These are phyloP conservation scores for Diaporthe ilicicola DNA, from an alignment of 2,329 filamentous ascomycete genomes.

Conservation along the genomic window DNA sequence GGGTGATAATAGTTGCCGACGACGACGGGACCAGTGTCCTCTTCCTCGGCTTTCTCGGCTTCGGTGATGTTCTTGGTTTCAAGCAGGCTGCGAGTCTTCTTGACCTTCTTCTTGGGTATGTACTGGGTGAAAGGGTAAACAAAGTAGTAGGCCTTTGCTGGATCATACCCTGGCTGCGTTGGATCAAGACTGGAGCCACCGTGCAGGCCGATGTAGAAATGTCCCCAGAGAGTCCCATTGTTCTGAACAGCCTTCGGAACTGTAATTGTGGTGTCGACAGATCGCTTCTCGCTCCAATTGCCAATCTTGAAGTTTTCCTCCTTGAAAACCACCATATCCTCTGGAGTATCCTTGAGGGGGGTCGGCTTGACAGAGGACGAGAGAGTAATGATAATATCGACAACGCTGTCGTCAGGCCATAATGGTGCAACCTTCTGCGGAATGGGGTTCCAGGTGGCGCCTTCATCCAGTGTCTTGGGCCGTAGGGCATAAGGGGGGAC, in stretches of 20 bases:
- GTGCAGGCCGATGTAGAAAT: conserved; percentile 86
- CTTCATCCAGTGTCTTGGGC: conserved; percentile 66
- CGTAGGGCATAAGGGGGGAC: conserved; percentile 73
- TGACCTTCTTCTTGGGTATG: conserved; percentile 87
- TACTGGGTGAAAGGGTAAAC: conserved; percentile 87
- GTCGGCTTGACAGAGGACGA: conserved; percentile 77
- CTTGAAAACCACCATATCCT: conserved; percentile 76
- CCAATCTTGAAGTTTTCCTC: conserved; percentile 84
- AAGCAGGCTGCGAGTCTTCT: conserved; percentile 90
- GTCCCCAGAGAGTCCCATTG: conserved; percentile 93
- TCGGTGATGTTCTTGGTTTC: conserved; percentile 55
- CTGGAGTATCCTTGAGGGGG: conserved; percentile 70
- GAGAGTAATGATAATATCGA: conserved; percentile 88
- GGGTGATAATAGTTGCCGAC: conserved; percentile 87
- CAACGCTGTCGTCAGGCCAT: conserved; percentile 79
- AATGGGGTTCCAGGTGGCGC: conserved; percentile 69
- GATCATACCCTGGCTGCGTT: conserved; percentile 74
- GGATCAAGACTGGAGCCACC: conserved; percentile 79
- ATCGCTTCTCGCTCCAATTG: conserved; percentile 80
- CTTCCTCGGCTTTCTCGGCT: conserved; percentile 60
- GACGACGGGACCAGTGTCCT: conserved; percentile 71
- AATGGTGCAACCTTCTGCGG: conserved; percentile 83
- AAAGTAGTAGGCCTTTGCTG: conserved; percentile 82
- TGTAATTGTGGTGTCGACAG: conserved; percentile 78
- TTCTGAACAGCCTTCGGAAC: conserved; percentile 84